Conservation (phyloP, 805 yeast genomes). For the Nematodospora valgi region DNA sequence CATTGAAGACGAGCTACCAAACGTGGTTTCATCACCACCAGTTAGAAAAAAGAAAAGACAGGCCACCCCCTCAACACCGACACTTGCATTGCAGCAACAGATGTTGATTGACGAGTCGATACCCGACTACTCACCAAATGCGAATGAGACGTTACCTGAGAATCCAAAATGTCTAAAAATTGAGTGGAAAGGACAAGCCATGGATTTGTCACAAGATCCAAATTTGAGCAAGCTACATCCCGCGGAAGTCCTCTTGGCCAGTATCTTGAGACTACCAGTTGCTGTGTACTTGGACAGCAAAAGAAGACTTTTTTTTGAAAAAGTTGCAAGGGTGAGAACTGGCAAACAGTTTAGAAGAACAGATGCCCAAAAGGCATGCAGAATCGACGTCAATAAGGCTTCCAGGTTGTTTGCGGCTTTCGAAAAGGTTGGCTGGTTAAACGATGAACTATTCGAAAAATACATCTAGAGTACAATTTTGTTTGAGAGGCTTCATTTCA, state of each 20-base stretch:
- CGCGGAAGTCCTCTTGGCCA: slow-evolving; percentile 83
- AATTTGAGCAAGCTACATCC: slow-evolving; percentile 75
- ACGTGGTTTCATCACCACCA: slow-evolving; percentile 14
- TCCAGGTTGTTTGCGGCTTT: slow-evolving; percentile 86
- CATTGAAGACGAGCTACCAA: slow-evolving; percentile 9
- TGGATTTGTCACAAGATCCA: slow-evolving; percentile 83
- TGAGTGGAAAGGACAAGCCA: slow-evolving; percentile 98
- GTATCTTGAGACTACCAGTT: slow-evolving; percentile 84
- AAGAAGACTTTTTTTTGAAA: slow-evolving; percentile 83
- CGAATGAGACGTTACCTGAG: slow-evolving; percentile 56
- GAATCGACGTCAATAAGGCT: slow-evolving; percentile 96
- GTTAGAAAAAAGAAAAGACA: slow-evolving; percentile 25
- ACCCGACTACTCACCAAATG: slow-evolving; percentile 81
- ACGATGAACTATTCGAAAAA: slow-evolving; percentile 63
- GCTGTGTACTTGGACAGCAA: slow-evolving; percentile 67
- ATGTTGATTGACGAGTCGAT: slow-evolving; percentile 64
- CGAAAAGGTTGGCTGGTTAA: slow-evolving; percentile 89
- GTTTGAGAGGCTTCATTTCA: neutral
- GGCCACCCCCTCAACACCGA: slow-evolving; percentile 27
- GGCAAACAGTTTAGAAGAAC: slow-evolving; percentile 89
- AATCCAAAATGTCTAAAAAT: slow-evolving; percentile 73
- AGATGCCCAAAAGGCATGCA: slow-evolving; percentile 96
- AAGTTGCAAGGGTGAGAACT: slow-evolving; percentile 67
- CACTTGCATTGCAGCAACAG: slow-evolving; percentile 39
- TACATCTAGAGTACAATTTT: slow-evolving; percentile 7